These are phyloP conservation scores for Termitomyces sp. DNA, from an alignment of 768 basidiomycete genomes.

Conservation along the genomic window DNA sequence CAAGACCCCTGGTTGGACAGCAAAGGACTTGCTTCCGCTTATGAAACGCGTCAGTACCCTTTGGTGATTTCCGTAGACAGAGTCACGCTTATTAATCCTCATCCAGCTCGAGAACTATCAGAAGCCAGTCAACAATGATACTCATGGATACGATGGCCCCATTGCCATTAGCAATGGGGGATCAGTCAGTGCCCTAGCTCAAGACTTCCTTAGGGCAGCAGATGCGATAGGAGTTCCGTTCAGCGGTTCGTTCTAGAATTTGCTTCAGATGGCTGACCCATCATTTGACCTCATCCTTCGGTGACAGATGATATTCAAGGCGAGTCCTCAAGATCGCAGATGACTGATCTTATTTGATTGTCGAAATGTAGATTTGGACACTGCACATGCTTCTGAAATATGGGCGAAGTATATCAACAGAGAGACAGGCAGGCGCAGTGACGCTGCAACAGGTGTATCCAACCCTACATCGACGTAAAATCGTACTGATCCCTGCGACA, in stretches of 20 bases:
- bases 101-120: slow-evolving; percentile 70
- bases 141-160: slow-evolving; percentile 69
- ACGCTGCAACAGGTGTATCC: slow-evolving; percentile 56
- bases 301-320: slow-evolving; percentile 59
- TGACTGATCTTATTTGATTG: not conserved
- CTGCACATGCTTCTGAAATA: slow-evolving; percentile 59
- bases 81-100: not conserved
- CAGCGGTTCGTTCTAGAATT: slow-evolving; percentile 40
- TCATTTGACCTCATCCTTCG: not conserved
- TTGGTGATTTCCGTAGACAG: not conserved
- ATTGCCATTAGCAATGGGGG: slow-evolving; percentile 71
- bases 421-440: slow-evolving; percentile 66
- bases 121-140: slow-evolving; percentile 62
- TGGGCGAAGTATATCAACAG: slow-evolving; percentile 79
- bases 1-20: slow-evolving; percentile 65
- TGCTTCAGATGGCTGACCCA: not conserved
- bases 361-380: slow-evolving; percentile 39
- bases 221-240: slow-evolving; percentile 59
- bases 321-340: slow-evolving; percentile 5
- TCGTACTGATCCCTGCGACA: slow-evolving; percentile 11
- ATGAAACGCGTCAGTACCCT: slow-evolving; percentile 54
- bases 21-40: slow-evolving; percentile 60
- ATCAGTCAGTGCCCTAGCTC: slow-evolving; percentile 54
- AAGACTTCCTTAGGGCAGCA: slow-evolving; percentile 63
- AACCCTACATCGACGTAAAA: not conserved